Conservation (phyloP, 371 early-diverging fungal genomes). For the Caulochytrium protostelioides region DNA sequence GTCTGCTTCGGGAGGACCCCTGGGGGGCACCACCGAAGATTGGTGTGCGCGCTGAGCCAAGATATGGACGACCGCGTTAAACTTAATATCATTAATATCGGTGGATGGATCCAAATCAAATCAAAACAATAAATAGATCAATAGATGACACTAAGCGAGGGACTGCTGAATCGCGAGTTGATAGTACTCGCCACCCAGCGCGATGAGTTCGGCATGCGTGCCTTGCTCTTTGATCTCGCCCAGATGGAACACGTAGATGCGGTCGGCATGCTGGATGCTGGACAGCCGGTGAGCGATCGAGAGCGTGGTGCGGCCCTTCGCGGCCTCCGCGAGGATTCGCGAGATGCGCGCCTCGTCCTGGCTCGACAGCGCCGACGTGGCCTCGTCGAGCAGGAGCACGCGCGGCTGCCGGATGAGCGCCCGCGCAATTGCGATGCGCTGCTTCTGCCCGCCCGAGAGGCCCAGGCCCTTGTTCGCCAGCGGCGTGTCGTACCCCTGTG, state of each 20-base stretch:
- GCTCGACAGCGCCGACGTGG: too few relatives aligned
- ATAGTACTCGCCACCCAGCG: constrained; percentile 11
- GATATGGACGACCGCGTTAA: too few relatives aligned
- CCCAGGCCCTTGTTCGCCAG: constrained; percentile 44
- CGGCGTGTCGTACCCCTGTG: constrained; percentile 49
- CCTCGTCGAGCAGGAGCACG: constrained; percentile 23
- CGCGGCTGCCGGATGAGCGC: constrained; percentile 9
- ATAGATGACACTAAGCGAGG: too few relatives aligned
- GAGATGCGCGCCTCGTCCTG: constrained; percentile 40
- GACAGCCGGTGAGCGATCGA: constrained; percentile 35
- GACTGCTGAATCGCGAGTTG: constrained; percentile 15
- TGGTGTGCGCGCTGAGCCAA: too few relatives aligned
- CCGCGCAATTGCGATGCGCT: constrained; percentile 46
- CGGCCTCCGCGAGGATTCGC: constrained; percentile 51
- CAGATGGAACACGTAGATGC: constrained; percentile 28
- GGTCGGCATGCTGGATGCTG: constrained; percentile 54
- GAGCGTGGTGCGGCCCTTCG: constrained; percentile 30
- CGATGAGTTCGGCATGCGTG: constrained; percentile 46
- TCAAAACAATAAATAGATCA: too few relatives aligned
- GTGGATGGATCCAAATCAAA: too few relatives aligned
- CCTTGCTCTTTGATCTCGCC: constrained; percentile 64
- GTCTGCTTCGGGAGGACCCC: too few relatives aligned
- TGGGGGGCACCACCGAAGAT: too few relatives aligned
- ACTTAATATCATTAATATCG: too few relatives aligned
- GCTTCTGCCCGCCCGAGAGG: constrained; percentile 63